Evolutionary conservation across 768 basidiomycete genomes (phyloP).

Genomic region (Russula ochroleuca): DNA sequence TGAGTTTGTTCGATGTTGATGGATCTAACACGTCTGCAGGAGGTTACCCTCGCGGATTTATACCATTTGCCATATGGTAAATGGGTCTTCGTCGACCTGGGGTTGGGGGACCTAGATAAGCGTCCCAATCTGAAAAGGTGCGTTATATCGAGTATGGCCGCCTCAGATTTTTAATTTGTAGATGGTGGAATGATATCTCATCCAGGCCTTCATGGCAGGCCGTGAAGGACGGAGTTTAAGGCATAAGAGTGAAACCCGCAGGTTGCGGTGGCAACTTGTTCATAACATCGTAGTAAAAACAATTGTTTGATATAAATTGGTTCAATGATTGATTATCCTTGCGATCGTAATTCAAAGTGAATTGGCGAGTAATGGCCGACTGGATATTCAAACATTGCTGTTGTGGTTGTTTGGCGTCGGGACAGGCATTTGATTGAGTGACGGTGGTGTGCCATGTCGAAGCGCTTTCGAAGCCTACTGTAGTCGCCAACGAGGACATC

Average conservation of each 20-base stretch:
- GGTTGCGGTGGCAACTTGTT: too few relatives aligned
- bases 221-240: conserved; percentile 10
- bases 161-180: not conserved
- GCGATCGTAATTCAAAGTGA: too few relatives aligned
- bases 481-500: too few relatives aligned
- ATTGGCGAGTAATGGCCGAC: too few relatives aligned
- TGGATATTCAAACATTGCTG: too few relatives aligned
- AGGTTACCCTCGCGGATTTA: conserved; percentile 18
- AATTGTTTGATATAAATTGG: not conserved
- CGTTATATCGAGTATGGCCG: not conserved
- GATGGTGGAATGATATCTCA: conserved; percentile 21
- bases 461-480: too few relatives aligned
- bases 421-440: too few relatives aligned
- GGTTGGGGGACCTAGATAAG: not conserved
- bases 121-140: conserved; percentile 19
- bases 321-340: too few relatives aligned
- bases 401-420: too few relatives aligned
- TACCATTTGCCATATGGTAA: conserved; percentile 11
- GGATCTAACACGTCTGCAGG: not conserved
- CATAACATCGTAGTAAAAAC: not conserved
- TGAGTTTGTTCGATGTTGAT: not conserved
- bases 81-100: not conserved
- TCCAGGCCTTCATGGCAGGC: conserved; percentile 16
- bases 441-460: too few relatives aligned
- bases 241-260: not conserved